Base-by-base conservation (phyloP, 805 yeast species). In the Zygotorulaspora danielsina region DNA sequence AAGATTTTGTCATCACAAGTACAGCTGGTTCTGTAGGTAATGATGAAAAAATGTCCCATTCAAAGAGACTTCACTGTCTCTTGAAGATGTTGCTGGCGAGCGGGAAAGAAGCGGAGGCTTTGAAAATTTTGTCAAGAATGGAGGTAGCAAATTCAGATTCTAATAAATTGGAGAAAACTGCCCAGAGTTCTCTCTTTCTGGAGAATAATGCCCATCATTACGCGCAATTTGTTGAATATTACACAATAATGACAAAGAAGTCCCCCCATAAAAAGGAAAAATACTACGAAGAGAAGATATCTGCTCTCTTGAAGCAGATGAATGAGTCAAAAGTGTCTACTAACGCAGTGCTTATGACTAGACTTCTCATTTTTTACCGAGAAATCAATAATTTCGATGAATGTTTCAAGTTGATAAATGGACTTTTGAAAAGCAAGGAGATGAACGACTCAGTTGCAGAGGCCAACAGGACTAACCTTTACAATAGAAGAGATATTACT, bases 161-260 rank as follows among this genome's bases (percentile, higher is more conserved):
- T 18, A 24, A 33, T 12, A 11, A 39, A 18, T 20, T 32, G 4
- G 22, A 27, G 12, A 34, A 44, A 20, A 49, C 46, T 2, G 12
- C 44, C 5, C 22, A 42, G 3, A 33, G 36, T 5, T 55, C 55
- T 1, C 42, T 59, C 5, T 54, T 65, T 24, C 69, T 75, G 3
- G 57, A 67, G 2, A 67, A 67, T 0, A 64, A 61, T 27, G 55
- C 75, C 0, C 67, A 68, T 42, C 65, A 68, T 31, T 73, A 71
- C 40, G 53, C 69, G 2, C 58, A 65, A 7, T 62, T 73, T 36
- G 52, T 70, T 6, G 63, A 64, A 25, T 50, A 59, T 35, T 66
- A 63, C 27, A 63, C 64, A 8, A 44, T 49, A 5, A 19, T 38
- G 17, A 20, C 36, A 11, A 15, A 22, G 12, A 32, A 28, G 19